Conservation (phyloP, 169 alveolate genomes). For the Eimeria sp. region DNA sequence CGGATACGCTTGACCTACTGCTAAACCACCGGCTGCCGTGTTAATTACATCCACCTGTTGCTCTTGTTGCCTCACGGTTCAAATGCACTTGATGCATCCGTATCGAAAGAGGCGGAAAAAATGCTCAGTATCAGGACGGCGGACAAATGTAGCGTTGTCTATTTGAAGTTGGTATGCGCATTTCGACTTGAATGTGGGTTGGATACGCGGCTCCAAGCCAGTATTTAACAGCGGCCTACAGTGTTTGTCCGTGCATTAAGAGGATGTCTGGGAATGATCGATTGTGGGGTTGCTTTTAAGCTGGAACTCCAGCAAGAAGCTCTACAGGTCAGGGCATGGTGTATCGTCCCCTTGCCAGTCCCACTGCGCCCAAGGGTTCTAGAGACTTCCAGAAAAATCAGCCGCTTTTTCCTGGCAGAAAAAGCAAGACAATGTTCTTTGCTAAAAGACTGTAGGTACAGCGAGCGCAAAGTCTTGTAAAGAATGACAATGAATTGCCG, state of each 20-base stretch:
- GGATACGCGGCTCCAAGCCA: neutral
- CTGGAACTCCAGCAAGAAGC: neutral
- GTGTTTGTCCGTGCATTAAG: neutral
- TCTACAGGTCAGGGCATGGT: neutral
- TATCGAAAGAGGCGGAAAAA: neutral
- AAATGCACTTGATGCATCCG: neutral
- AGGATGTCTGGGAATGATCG: neutral
- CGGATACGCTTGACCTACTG: too few relatives aligned
- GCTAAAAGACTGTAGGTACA: too few relatives aligned
- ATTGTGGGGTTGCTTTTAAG: neutral
- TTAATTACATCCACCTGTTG: neutral
- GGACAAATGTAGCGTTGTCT: neutral
- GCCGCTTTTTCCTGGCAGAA: too few relatives aligned
- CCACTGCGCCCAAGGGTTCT: neutral
- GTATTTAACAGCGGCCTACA: neutral
- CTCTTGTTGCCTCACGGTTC: neutral
- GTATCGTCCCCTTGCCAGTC: neutral
- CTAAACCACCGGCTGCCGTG: neutral
- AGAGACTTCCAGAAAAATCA: neutral
- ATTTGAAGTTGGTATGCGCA: neutral
- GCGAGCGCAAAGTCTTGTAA: too few relatives aligned
- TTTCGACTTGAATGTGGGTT: neutral
- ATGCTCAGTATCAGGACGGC: neutral
- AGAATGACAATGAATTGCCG: too few relatives aligned
- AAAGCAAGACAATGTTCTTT: too few relatives aligned